Evolutionary conservation across 768 basidiomycete genomes (phyloP), one percentile per base, ranked within the genome.

Genomic region (Calocera viscosa): DNA sequence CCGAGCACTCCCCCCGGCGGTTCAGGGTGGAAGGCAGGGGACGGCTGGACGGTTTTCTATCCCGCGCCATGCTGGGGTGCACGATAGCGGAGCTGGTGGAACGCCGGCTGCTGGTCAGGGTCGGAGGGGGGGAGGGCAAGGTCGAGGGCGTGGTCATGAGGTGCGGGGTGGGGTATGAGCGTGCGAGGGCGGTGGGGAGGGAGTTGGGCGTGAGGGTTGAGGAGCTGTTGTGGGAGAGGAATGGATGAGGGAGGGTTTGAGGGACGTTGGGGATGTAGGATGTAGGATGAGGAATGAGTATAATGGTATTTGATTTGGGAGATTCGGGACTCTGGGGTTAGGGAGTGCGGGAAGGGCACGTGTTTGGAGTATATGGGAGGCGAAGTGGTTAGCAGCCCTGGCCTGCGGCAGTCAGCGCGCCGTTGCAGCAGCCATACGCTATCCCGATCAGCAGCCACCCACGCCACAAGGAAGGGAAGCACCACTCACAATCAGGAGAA

Each of bases 391-490:
- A 65, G 38, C 64, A 65, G 19, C 64, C 64, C 22, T 65, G n/a
- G 17, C 64, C 64, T 3, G 64, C 33, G 19, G 64, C 64, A 7
- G 64, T 65, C 16, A 65, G 40, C 16, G 33, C 64, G 8, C 64
- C 64, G 39, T 65, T 40, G 38, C 64, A 65, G 38, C 64, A 65
- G 35, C 64, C 64, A 39, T 65, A 65, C 33, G 30, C 64, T 65
- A 34, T 10, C 49, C n/a, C n/a, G n/a, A 49, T 49, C 24, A 49
- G 12, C 49, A 49, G 24, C 24, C 49, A 49, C 49, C 10, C 12
- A 49, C 49, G 12, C 11, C 24, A 26, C 49, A 14, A 11, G 3
- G 30, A 40, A 39, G 14, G 2, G 17, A 24, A 12, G n/a, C n/a
- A n/a, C n/a, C n/a, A 64, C 64, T 26, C 33, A 65, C 64, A 65